Percentiles rank a stretch among this genome's conserved stretches.
Evolutionary conservation across 345 rosid genomes (phyloP).

Genomic region (Lumnitzera racemosa): DNA sequence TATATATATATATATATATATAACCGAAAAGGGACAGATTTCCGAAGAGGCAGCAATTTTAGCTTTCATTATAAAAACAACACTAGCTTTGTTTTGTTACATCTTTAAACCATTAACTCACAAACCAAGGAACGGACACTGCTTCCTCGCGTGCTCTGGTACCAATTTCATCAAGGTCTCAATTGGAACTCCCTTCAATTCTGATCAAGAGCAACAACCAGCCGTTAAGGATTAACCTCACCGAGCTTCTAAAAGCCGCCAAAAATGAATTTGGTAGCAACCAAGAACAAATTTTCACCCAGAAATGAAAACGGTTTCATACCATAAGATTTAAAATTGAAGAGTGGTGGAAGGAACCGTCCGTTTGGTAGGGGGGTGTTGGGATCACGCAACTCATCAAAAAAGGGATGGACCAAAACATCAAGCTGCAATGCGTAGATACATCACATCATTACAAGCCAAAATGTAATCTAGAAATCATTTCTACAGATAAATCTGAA

Average conservation of each 20-base stretch:
- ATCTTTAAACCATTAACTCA: conserved; percentile 5
- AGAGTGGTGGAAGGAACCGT: conserved; percentile 28
- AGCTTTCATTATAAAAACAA: not conserved
- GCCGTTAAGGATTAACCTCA: not conserved
- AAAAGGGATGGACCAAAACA: conserved; percentile 30
- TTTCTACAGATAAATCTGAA: too few species aligned
- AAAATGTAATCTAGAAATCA: too few species aligned
- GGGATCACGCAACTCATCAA: conserved; percentile 27
- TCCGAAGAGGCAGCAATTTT: not conserved
- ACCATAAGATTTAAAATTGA: conserved; percentile 10
- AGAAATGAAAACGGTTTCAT: not conserved
- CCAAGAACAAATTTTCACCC: not conserved
- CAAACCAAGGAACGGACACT: conserved; percentile 19
- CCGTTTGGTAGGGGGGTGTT: conserved; percentile 25
- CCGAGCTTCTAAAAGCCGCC: not conserved
- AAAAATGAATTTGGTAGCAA: not conserved
- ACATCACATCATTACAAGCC: too few species aligned
- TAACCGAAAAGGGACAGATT: not conserved
- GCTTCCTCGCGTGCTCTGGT: conserved; percentile 31
- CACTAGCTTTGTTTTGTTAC: conserved; percentile 1
- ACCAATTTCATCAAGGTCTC: conserved; percentile 24
- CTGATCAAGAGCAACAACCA: conserved; percentile 10
- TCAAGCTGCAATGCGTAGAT: conserved; percentile 17
- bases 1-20: not conserved
- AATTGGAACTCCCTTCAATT: conserved; percentile 26